A percentile compares a stretch with the other conserved stretches of the same genome.
These are phyloP conservation scores for Elongisporangium prolatum DNA, from an alignment of 352 stramenopile species.

Conservation along the genomic window DNA sequence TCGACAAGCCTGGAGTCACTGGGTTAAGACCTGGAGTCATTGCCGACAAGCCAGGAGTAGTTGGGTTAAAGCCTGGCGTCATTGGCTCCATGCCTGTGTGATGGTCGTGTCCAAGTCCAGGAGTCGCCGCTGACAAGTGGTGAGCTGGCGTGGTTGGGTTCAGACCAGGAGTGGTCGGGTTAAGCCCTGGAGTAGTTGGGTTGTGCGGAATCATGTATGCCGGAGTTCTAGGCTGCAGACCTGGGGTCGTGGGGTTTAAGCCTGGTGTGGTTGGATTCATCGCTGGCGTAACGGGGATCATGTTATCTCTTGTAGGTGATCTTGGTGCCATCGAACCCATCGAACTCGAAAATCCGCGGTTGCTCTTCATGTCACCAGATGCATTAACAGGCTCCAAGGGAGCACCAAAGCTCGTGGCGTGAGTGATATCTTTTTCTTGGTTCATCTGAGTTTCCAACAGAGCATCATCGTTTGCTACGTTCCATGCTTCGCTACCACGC, in stretches of 20 bases:
- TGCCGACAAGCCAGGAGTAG: constrained; percentile 66
- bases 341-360: constrained; percentile 43
- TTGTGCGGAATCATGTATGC: constrained; percentile 78
- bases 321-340: constrained; percentile 50
- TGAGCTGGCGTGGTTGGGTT: constrained; percentile 71
- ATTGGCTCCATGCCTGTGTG: constrained; percentile 81
- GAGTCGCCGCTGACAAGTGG: constrained; percentile 56
- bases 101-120: constrained; percentile 55
- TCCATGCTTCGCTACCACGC: constrained; percentile 71
- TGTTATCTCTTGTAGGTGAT: constrained; percentile 58
- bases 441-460: constrained; percentile 85
- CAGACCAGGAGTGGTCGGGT: constrained; percentile 73
- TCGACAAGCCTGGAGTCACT: constrained; percentile 77
- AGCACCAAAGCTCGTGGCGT: constrained; percentile 82
- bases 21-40: constrained; percentile 83
- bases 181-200: constrained; percentile 73
- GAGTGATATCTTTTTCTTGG: constrained; percentile 87
- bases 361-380: constrained; percentile 51
- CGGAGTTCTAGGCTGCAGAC: constrained; percentile 67
- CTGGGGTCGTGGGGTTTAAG: constrained; percentile 78
- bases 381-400: constrained; percentile 73
- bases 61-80: constrained; percentile 86
- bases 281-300: constrained; percentile 64
- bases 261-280: constrained; percentile 72
- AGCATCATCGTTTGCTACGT: constrained; percentile 83